These are phyloP conservation scores for Phytophthora quininea DNA, from an alignment of 352 stramenopile genomes.

Conservation along the genomic window DNA sequence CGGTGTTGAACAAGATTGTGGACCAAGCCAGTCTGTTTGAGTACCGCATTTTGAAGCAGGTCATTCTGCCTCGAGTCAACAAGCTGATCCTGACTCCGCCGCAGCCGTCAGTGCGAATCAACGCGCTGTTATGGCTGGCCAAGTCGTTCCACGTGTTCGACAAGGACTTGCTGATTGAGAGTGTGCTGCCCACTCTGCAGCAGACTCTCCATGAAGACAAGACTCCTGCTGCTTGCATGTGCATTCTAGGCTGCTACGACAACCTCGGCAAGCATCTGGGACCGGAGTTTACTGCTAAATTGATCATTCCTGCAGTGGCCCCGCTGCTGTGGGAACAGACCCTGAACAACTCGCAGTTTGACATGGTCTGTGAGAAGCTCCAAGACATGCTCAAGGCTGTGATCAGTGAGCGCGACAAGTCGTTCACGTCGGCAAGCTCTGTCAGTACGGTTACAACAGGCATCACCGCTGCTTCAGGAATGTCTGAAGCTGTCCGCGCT, in stretches of 20 bases:
- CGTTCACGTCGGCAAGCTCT: constrained; percentile 72
- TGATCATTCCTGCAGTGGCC: constrained; percentile 82
- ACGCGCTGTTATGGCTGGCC: constrained; percentile 83
- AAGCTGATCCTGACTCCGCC: constrained; percentile 86
- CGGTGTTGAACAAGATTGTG: constrained; percentile 89
- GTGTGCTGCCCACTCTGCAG: constrained; percentile 75
- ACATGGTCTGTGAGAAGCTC: constrained; percentile 87
- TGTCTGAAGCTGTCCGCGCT: constrained; percentile 69
- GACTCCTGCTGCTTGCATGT: constrained; percentile 87
- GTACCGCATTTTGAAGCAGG: constrained; percentile 89
- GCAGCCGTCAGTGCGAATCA: constrained; percentile 85
- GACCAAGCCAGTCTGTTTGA: constrained; percentile 88
- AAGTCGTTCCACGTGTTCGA: constrained; percentile 92
- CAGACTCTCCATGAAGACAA: constrained; percentile 83
- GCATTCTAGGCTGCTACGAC: constrained; percentile 88
- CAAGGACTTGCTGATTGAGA: constrained; percentile 86
- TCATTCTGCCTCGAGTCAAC: constrained; percentile 86
- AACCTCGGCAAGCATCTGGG: constrained; percentile 88
- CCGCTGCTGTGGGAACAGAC: constrained; percentile 82
- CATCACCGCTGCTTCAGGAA: constrained; percentile 67
- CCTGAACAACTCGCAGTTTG: constrained; percentile 84
- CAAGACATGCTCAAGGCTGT: constrained; percentile 90
- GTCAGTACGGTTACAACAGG: constrained; percentile 65
- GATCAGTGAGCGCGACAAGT: constrained; percentile 83
- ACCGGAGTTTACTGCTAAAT: constrained; percentile 81